phyloP scores from a whole-genome alignment of 2,329 filamentous ascomycete species.

The Fusarium chaquense region DNA sequence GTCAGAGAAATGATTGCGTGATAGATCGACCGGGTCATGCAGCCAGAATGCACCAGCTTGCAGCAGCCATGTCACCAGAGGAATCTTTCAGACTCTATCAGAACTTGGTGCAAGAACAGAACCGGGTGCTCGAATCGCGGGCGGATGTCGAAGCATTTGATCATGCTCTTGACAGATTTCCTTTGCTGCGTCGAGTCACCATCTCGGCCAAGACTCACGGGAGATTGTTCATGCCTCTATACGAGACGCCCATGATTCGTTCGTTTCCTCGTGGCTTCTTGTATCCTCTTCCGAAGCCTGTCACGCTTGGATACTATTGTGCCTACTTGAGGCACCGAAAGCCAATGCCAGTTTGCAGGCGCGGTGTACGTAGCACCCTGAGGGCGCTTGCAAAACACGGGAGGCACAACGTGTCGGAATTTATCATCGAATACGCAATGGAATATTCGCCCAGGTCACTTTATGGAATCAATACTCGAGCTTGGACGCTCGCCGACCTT shows the following conservation, averaged over 20 bases:
- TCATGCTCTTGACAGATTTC: not conserved
- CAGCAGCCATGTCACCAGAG: not conserved
- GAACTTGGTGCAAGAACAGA: constrained; percentile 51
- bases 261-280: not conserved
- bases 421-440: not conserved
- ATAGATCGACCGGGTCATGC: not conserved
- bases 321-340: too few species aligned
- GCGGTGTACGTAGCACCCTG: not conserved
- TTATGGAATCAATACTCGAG: too few species aligned
- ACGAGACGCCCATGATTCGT: not conserved
- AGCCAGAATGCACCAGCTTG: not conserved
- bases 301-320: too few species aligned
- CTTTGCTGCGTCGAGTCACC: not conserved
- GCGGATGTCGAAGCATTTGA: not conserved
- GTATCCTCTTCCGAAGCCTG: not conserved
- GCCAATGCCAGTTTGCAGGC: not conserved
- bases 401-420: not conserved
- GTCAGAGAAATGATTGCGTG: not conserved
- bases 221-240: not conserved
- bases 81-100: constrained; percentile 49
- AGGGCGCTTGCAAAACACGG: not conserved
- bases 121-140: not conserved
- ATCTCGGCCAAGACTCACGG: not conserved
- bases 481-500: not conserved
- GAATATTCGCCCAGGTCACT: fast-evolving